phyloP scores from a whole-genome alignment of 768 basidiomycete species.

The Podaxis carcinomalis region DNA sequence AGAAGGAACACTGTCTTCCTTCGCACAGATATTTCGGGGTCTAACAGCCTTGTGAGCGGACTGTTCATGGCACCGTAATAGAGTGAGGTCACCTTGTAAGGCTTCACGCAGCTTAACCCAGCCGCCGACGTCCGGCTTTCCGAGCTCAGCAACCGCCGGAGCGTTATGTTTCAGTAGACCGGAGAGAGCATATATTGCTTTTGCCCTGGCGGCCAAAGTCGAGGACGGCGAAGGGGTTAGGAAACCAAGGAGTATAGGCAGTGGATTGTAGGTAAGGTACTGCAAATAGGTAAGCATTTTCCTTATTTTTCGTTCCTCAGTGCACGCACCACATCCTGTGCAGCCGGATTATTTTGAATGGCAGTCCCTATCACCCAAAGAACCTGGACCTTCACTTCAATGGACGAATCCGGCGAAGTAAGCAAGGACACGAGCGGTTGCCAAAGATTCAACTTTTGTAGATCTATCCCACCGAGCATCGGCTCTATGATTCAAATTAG shows the following conservation, averaged over 20 bases:
- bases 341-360: slow-evolving; percentile 83
- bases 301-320: neutral
- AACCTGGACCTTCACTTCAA: slow-evolving; percentile 60
- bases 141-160: slow-evolving; percentile 55
- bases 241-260: slow-evolving; percentile 59
- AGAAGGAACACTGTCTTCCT: slow-evolving; percentile 79
- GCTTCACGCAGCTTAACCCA: slow-evolving; percentile 60
- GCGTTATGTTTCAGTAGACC: slow-evolving; percentile 76
- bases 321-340: slow-evolving; percentile 65
- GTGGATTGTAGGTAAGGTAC: slow-evolving; percentile 64
- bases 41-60: slow-evolving; percentile 30
- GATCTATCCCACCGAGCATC: slow-evolving; percentile 41
- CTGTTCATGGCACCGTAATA: neutral
- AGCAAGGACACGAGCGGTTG: slow-evolving; percentile 66
- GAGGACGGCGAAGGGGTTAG: slow-evolving; percentile 46
- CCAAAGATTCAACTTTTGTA: slow-evolving; percentile 77
- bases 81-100: slow-evolving; percentile 46
- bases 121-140: slow-evolving; percentile 42
- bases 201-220: slow-evolving; percentile 59
- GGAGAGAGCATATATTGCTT: slow-evolving; percentile 79
- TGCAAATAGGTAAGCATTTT: slow-evolving; percentile 20
- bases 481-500: neutral
- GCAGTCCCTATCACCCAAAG: slow-evolving; percentile 91
- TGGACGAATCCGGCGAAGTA: slow-evolving; percentile 45
- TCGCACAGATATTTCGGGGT: slow-evolving; percentile 73